Percentiles rank a stretch among this genome's conserved stretches.
These are phyloP conservation scores for Zygoascus tannicola DNA, from an alignment of 805 yeast species.

Conservation along the genomic window DNA sequence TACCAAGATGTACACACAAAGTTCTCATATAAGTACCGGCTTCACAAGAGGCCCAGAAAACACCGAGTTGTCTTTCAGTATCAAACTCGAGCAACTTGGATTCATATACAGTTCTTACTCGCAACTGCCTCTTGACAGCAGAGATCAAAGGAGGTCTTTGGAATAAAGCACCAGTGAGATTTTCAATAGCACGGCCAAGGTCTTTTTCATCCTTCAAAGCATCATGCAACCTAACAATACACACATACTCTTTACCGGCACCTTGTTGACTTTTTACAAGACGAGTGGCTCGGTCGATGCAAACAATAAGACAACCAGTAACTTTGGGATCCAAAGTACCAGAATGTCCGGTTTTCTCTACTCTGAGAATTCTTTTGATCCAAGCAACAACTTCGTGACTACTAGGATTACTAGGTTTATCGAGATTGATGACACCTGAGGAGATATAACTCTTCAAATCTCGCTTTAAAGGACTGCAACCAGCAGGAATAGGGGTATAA, in stretches of 20 bases:
- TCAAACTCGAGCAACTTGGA: slow-evolving; percentile 93
- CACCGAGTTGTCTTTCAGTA: slow-evolving; percentile 92
- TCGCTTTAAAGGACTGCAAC: slow-evolving; percentile 89
- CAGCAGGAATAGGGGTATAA: slow-evolving; percentile 94
- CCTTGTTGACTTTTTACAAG: slow-evolving; percentile 98
- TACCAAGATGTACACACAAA: slow-evolving; percentile 95
- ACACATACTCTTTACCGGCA: slow-evolving; percentile 99
- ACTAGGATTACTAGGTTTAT: slow-evolving; percentile 96
- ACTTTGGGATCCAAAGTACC: slow-evolving; percentile 99
- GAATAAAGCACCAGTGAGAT: slow-evolving; percentile 95
- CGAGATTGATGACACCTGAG: slow-evolving; percentile 94
- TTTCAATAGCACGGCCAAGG: slow-evolving; percentile 78
- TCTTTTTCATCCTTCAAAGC: slow-evolving; percentile 85
- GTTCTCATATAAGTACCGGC: slow-evolving; percentile 99
- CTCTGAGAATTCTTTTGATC: slow-evolving; percentile 92
- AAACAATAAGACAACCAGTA: slow-evolving; percentile 96
- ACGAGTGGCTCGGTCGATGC: slow-evolving; percentile 97
- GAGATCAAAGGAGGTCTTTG: slow-evolving; percentile 99
- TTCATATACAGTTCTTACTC: slow-evolving; percentile 96
- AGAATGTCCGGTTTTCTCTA: slow-evolving; percentile 97
- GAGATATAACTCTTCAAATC: slow-evolving; percentile 83
- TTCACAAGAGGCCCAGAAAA: slow-evolving; percentile 99
- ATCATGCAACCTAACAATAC: slow-evolving; percentile 93
- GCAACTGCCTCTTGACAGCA: slow-evolving; percentile 97
- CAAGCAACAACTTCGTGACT: slow-evolving; percentile 99